Base-by-base conservation (phyloP, 2,329 filamentous ascomycete genomes). In the Aspergillus viridinutans region DNA sequence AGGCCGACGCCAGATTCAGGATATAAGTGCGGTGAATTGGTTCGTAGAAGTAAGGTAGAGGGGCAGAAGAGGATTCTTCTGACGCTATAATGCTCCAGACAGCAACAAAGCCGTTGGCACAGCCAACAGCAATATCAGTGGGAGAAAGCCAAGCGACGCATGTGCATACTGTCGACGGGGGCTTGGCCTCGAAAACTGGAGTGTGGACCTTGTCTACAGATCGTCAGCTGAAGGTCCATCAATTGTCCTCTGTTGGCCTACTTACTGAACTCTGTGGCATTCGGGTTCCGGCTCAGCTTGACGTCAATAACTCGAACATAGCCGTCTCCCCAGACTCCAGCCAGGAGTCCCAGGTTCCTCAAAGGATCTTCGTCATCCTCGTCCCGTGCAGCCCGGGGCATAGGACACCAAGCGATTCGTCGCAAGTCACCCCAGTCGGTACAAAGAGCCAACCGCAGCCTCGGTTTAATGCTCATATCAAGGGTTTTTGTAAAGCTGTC, bases 311-410 rank as follows among this genome's bases (percentile, higher is more conserved):
- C 75, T 56, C 83, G 75, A 4, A 84, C 69, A 49, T 69, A 74
- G 4, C 85, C 85, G 66, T 88, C 85, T n/a, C 76, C 78, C 74
- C 81, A 86, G 1, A 86, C 69, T 10, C 78, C 78, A 4, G 82
- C 84, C 25, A 87, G 73, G 6, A 86, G 69, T 0, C 83, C 83
- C 38, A 85, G 68, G 29, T 65, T 64, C 58, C 66, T 63, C 32
- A 61, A 64, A 14, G 58, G 62, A 25, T 68, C 64, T 48, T 69
- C 57, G 25, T 70, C 57, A 49, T 75, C 67, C 12, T 71, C 63
- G 1, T 70, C 60, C 23, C 70, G 61, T n/a, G 59, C 52, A 43
- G 60, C 66, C 49, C 72, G 71, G 35, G 68, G 65, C 49, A 81
- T 71, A 10, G 81, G 82, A 67, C 83, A 85, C 83, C 84, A 88